phyloP scores from a whole-genome alignment of 2,329 filamentous ascomycete species.

The Neonectria faginata region DNA sequence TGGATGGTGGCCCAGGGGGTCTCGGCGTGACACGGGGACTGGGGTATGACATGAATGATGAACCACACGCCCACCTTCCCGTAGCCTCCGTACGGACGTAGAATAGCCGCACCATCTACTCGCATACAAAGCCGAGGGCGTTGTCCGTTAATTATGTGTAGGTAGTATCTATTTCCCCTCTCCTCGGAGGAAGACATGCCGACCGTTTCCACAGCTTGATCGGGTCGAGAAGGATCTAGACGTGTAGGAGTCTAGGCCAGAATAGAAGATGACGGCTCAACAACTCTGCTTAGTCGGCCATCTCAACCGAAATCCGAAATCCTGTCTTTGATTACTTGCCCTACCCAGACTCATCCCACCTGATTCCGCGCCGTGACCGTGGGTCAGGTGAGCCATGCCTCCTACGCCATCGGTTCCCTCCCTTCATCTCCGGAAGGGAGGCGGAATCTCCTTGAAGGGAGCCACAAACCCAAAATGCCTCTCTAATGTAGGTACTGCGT shows the following conservation, averaged over 20 bases:
- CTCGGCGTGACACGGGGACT: constrained; percentile 22
- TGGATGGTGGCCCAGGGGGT: constrained; percentile 16
- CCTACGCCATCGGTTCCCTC: constrained; percentile 39
- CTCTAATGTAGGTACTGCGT: not conserved
- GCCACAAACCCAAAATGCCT: constrained; percentile 3
- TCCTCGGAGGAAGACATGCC: constrained; percentile 16
- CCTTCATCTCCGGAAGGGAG: constrained; percentile 14
- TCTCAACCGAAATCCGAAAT: constrained; percentile 31
- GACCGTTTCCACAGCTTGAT: constrained; percentile 17
- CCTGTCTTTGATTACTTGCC: constrained; percentile 7
- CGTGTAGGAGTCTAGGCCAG: not conserved
- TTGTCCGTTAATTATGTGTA: not conserved
- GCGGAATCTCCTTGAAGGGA: not conserved
- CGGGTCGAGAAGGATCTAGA: constrained; percentile 11
- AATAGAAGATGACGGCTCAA: not conserved
- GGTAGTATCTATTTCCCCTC: not conserved
- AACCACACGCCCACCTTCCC: constrained; percentile 22
- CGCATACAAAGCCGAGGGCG: constrained; percentile 1
- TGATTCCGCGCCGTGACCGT: constrained; percentile 45
- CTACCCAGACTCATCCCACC: constrained; percentile 30
- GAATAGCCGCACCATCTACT: not conserved
- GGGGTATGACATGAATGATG: constrained; percentile 1
- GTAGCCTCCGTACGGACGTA: not conserved
- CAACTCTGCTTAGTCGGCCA: constrained; percentile 6
- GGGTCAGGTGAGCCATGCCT: constrained; percentile 48